Evolutionary conservation across 208 protist genomes (phyloP).

Genomic region (Wallacemonas collosoma): DNA sequence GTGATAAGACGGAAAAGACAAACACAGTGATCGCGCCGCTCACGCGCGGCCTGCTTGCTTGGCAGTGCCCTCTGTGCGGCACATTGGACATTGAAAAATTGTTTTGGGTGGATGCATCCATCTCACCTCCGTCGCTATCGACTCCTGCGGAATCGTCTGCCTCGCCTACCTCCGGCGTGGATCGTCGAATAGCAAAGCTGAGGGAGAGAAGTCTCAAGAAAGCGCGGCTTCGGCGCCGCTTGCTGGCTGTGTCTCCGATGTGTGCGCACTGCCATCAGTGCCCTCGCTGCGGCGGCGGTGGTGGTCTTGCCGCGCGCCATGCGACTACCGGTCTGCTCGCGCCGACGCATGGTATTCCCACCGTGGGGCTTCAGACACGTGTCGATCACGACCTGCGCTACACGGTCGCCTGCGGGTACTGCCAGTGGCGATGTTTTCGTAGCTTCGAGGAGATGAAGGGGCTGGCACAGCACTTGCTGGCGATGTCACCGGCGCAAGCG

Average conservation of each 20-base stretch:
- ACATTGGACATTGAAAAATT: constrained; percentile 41
- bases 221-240: constrained; percentile 23
- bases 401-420: constrained; percentile 45
- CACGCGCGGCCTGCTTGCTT: constrained; percentile 26
- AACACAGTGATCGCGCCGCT: not conserved
- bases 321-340: not conserved
- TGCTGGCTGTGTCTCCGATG: constrained; percentile 20
- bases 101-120: constrained; percentile 21
- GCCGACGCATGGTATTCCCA: constrained; percentile 1
- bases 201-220: not conserved
- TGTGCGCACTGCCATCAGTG: constrained; percentile 56
- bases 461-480: constrained; percentile 32
- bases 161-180: constrained; percentile 20
- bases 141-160: constrained; percentile 15
- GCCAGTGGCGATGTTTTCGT: constrained; percentile 49
- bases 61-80: constrained; percentile 47
- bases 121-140: constrained; percentile 5
- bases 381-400: constrained; percentile 39
- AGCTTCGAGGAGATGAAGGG: constrained; percentile 34
- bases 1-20: no score
- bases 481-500: constrained; percentile 17
- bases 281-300: constrained; percentile 48
- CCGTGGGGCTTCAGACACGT: constrained; percentile 24
- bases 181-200: constrained; percentile 27
- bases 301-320: not conserved